phyloP scores from a whole-genome alignment of 129 eudicot species.

The Cynara cardunculus region DNA sequence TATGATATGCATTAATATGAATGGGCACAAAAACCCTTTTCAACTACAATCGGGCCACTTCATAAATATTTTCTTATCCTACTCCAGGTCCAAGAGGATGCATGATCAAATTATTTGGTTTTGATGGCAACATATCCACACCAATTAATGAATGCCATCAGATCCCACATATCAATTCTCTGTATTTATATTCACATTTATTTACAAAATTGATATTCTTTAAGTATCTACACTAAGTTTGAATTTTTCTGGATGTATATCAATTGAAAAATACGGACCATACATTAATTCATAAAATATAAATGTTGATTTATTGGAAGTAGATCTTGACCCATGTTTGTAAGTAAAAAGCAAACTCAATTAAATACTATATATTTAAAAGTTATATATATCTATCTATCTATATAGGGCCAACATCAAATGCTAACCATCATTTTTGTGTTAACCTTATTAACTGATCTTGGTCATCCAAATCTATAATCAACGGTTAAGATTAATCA shows the following conservation, averaged over 20 bases:
- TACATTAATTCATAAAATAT: neutral
- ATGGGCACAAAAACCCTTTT: constrained; percentile 23
- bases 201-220: neutral
- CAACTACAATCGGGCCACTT: constrained; percentile 33
- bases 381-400: neutral
- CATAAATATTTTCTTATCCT: constrained; percentile 34
- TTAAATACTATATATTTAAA: neutral
- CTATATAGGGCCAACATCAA: too few species aligned
- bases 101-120: constrained; percentile 18
- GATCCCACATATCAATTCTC: neutral
- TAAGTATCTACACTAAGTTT: neutral
- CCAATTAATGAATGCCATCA: neutral
- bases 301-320: neutral
- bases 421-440: too few species aligned
- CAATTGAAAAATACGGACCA: neutral
- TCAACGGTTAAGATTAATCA: too few species aligned
- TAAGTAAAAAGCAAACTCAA: neutral
- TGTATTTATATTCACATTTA: neutral
- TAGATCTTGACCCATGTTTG: neutral
- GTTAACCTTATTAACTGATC: too few species aligned
- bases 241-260: neutral
- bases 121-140: constrained; percentile 12
- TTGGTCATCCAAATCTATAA: too few species aligned
- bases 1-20: constrained; percentile 11
- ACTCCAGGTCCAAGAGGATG: constrained; percentile 12